These are phyloP conservation scores for Candida sp. DNA, from an alignment of 1,139 yeast genomes.

Conservation along the genomic window DNA sequence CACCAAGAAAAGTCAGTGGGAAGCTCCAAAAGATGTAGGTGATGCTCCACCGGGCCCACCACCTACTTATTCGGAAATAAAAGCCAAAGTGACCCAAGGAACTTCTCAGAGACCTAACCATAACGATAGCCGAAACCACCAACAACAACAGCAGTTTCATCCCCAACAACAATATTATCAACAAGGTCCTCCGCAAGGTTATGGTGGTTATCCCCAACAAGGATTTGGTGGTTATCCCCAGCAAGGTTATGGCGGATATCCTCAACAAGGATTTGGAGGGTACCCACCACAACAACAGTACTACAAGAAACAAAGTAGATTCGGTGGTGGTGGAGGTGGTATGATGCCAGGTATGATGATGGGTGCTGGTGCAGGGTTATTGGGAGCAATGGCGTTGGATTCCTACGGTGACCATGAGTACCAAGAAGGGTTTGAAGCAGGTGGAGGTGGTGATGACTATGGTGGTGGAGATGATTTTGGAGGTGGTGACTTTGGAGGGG, in stretches of 20 bases:
- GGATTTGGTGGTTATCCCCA: conserved; percentile 12
- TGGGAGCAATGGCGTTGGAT: conserved; percentile 63
- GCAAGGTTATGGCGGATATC: conserved; percentile 10
- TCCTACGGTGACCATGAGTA: conserved; percentile 23
- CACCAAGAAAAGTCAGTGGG: conserved; percentile 90
- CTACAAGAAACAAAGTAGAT: conserved; percentile 10
- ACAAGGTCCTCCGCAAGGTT: conserved; percentile 13
- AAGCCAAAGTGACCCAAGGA: not conserved
- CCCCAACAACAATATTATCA: conserved; percentile 12
- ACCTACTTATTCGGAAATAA: conserved; percentile 14
- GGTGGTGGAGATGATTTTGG: conserved; percentile 19
- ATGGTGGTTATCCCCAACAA: conserved; percentile 16
- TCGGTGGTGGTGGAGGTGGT: conserved; percentile 8
- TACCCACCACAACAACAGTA: conserved; percentile 19
- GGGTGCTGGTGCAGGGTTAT: conserved; percentile 80
- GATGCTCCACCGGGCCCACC: conserved; percentile 30
- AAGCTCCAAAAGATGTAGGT: conserved; percentile 63
- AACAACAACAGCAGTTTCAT: conserved; percentile 6
- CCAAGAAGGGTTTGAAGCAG: conserved; percentile 25
- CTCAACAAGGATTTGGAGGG: conserved; percentile 15
- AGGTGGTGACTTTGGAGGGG: conserved; percentile 20
- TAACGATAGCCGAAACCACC: conserved; percentile 10
- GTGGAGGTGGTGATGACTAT: conserved; percentile 14
- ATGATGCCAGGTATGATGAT: conserved; percentile 44
- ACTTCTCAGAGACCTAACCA: not conserved